Evolutionary conservation across 2,329 filamentous ascomycete species (phyloP), one percentile per base, ranked within the genome.

Genomic region (Acrocalymma vagum): DNA sequence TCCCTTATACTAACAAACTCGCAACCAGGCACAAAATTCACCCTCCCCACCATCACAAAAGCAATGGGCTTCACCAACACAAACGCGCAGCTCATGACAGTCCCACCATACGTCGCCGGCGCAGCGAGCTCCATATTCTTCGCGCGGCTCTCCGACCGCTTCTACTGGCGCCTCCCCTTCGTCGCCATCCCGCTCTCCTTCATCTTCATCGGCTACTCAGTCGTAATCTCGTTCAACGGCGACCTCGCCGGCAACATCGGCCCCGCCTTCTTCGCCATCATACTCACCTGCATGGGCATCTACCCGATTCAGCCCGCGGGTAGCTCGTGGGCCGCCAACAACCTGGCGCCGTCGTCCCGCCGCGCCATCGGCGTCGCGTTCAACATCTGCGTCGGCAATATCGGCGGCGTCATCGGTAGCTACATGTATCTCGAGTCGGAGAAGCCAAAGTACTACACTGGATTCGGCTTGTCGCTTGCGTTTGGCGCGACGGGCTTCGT

Each of bases 201-300:
- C 4, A 53, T 61, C 33, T 53, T 53, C 21, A 55, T 60, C 18
- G 59, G 53, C 5, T 62, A 61, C 28, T 38, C 55, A 8, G 26
- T 62, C 30, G 69, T 72, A 9, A 70, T 75, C 9, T 68, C 76
- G 1, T 71, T 72, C 13, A 65, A 69, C 22, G 68, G 55, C 4
- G 51, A 71, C 9, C 68, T 75, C 15, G 45, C 65, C 14, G 44
- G 67, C 16, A 74, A 76, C 36, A 64, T 77, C 13, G 70, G 63
- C 1, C 51, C 71, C 0, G 71, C 71, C 36, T 76, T 75, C 45
- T 75, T 77, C 32, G 73, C 68, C 1, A 69, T 78, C 20, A 73
- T 70, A 25, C 52, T 78, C 4, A 70, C 74, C 0, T 75, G 65
- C 20, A 62, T 72, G 8, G 70, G 72, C 18, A 62, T 67, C 34